Conservation (phyloP, 2,329 filamentous ascomycete species). For the Verticillium longisporum region DNA sequence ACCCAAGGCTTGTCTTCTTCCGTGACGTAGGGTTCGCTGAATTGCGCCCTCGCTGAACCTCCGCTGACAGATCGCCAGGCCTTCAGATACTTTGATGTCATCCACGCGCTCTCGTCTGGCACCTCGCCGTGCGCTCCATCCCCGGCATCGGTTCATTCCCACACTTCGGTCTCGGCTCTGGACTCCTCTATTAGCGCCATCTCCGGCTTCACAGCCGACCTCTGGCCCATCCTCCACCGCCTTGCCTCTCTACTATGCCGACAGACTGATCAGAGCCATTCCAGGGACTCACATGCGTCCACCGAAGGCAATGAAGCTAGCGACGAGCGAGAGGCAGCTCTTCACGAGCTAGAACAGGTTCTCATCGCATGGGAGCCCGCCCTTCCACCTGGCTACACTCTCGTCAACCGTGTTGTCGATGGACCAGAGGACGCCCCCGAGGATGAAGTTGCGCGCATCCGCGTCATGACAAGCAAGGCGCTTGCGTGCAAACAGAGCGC, state of each 20-base stretch:
- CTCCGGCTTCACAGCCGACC: conserved; percentile 7
- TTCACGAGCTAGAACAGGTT: conserved; percentile 4
- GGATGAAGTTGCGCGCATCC: conserved; percentile 7
- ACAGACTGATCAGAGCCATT: conserved; percentile 6
- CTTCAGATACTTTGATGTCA: conserved; percentile 10
- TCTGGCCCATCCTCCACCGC: conserved; percentile 8
- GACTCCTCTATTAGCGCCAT: conserved; percentile 1
- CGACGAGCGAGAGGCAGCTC: conserved; percentile 7
- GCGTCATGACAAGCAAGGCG: conserved; percentile 9
- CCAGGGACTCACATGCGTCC: conserved; percentile 2
- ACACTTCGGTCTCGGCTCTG: background rate
- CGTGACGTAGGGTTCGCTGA: conserved; percentile 1
- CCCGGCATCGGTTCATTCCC: background rate
- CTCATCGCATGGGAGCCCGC: conserved; percentile 6
- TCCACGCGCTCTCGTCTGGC: conserved; percentile 7
- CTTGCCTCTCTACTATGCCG: conserved; percentile 4
- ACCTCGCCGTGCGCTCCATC: conserved; percentile 1
- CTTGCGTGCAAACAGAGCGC: conserved; percentile 10
- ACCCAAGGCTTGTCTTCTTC: conserved; percentile 7
- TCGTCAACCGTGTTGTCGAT: conserved; percentile 12
- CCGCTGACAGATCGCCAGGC: conserved; percentile 3
- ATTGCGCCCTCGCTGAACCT: background rate
- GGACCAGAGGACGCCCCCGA: conserved; percentile 7
- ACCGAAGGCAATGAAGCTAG: conserved; percentile 6
- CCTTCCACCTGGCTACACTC: conserved; percentile 6